Base-by-base conservation (phyloP, 1,284 basidiomycete species). In the Cryptococcus sp. region DNA sequence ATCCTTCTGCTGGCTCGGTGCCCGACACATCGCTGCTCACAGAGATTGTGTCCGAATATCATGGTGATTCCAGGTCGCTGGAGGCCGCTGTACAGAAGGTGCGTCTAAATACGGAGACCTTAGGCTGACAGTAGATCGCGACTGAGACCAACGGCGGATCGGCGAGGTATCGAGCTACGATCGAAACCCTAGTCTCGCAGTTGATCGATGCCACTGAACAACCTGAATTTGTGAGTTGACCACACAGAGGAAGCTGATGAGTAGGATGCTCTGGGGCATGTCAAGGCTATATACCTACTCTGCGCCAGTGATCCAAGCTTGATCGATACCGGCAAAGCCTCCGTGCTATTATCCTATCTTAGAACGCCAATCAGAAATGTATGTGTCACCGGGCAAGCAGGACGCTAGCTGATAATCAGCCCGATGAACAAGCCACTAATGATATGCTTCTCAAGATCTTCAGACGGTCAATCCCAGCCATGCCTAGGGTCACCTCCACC, bases 401-500 rank as follows among this genome's bases (percentile, higher is more conserved):
- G 21, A 36, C 18, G 22, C 40, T 31, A 44, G 49, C 44, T 65
- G 49, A 55, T 45, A 18, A 31, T 18, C 61, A 94, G 91, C 48
- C 78, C 1, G 91, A 97, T 51, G 92, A 98, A 59, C 82, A 89
- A 58, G 77, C 81, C 0, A 85, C 85, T 1, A 85, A 85, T 1
- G 90, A 93, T 68, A 87, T 88, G 64, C 73, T 97, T 1, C 80
- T 98, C 24, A 86, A 86, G 57, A 89, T 96, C 45, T 98, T 96
- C 77, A 81, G 86, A 42, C 81, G 82, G 14, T 87, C 86, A 7
- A 84, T 97, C 42, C 89, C 90, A 0, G 80, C 85, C 57, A 86
- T 97, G 84, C 88, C 91, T 0, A 87, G 86, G 72, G 89, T 91
- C 0, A 83, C 88, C 0, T 80, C 83, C 2, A 91, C 86, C 53